Percentiles rank a stretch among this genome's conserved stretches.
phyloP scores from a whole-genome alignment of 768 basidiomycete genomes.

The Leccinellum rugosiceps region DNA sequence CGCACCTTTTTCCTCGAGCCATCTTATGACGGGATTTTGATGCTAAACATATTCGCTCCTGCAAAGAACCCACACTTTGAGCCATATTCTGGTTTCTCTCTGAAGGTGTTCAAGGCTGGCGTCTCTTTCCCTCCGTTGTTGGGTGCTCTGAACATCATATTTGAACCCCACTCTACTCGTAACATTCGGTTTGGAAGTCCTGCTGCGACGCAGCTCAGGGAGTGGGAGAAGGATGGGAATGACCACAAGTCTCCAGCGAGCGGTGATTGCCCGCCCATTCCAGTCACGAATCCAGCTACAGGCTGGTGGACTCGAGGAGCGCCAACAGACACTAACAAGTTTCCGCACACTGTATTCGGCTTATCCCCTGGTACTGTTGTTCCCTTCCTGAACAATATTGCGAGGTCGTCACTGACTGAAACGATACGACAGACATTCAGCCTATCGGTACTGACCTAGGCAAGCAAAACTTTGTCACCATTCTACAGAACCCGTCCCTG shows the following conservation, averaged over 20 bases:
- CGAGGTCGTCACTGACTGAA: neutral
- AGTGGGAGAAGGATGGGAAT: neutral
- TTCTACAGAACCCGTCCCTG: neutral
- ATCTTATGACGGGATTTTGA: slow-evolving; percentile 4
- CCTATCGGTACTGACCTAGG: slow-evolving; percentile 1
- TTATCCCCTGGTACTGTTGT: slow-evolving; percentile 1
- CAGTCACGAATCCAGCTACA: slow-evolving; percentile 7
- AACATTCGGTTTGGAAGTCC: slow-evolving; percentile 9
- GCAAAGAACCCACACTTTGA: neutral
- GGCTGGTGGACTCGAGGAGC: slow-evolving; percentile 9
- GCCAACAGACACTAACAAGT: neutral
- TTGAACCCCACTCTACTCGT: slow-evolving; percentile 9
- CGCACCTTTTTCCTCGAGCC: neutral
- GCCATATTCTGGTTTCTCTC: slow-evolving; percentile 3
- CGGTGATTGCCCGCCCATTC: neutral
- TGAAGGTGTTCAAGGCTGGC: neutral
- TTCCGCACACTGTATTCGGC: slow-evolving; percentile 1
- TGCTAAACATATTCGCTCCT: neutral
- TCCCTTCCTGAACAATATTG: too few species aligned
- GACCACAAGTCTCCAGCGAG: neutral
- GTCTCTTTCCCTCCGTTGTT: neutral
- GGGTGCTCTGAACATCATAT: slow-evolving; percentile 10
- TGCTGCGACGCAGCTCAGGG: neutral
- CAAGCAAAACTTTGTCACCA: neutral
- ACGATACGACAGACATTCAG: slow-evolving; percentile 4